Evolutionary conservation across 805 yeast genomes (phyloP).

Genomic region (Candida broadrunensis): DNA sequence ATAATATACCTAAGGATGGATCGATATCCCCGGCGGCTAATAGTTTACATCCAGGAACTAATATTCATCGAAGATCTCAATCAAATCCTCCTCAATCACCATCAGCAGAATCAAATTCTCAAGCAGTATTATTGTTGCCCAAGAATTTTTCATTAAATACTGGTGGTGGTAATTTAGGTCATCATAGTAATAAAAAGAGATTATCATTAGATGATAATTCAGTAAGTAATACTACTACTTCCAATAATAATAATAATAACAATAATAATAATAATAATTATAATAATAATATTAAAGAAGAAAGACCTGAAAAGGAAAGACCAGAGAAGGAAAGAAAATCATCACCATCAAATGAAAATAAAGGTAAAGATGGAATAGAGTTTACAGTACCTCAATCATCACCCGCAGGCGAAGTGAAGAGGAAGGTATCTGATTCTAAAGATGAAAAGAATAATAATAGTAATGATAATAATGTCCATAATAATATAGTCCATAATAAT

Average conservation of each 20-base stretch:
- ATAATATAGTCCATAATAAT: background rate
- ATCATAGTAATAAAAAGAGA: conserved; percentile 14
- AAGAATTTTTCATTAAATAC: conserved; percentile 39
- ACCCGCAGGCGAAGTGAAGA: background rate
- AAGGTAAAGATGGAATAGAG: background rate
- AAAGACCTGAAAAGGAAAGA: background rate
- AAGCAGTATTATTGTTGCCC: conserved; percentile 50
- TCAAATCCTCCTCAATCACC: conserved; percentile 25
- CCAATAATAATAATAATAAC: too few species aligned
- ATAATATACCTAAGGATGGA: conserved; percentile 16
- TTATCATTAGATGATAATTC: conserved; percentile 22
- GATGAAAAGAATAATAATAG: background rate
- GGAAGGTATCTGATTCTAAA: background rate
- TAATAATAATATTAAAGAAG: too few species aligned
- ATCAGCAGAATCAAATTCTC: conserved; percentile 21
- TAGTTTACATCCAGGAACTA: conserved; percentile 1
- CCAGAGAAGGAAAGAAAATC: background rate
- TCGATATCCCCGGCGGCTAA: conserved; percentile 25
- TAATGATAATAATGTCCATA: background rate
- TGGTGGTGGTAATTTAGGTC: conserved; percentile 8
- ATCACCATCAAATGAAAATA: background rate
- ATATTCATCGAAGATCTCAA: conserved; percentile 26
- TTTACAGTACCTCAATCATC: background rate
- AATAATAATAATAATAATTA: too few species aligned
- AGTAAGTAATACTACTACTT: background rate